phyloP scores from a whole-genome alignment of 495 filamentous ascomycete genomes.

The Clavariopsis aquatica region DNA sequence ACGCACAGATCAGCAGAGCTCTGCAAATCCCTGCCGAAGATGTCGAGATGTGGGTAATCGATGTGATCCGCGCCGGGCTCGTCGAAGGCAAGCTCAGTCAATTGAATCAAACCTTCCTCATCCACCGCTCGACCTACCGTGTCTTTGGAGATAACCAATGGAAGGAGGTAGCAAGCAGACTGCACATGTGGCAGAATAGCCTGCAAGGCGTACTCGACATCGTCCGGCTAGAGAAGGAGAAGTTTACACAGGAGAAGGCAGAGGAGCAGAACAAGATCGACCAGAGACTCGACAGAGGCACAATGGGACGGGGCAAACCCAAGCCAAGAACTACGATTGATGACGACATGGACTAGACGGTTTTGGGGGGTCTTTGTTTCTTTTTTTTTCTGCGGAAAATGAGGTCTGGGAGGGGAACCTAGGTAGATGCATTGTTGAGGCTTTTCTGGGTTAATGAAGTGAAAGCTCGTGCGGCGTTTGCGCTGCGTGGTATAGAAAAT shows the following conservation, averaged over 20 bases:
- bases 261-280: slow-evolving; percentile 61
- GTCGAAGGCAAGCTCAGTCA: slow-evolving; percentile 94
- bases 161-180: slow-evolving; percentile 82
- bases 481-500: not conserved
- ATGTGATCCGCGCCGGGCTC: slow-evolving; percentile 90
- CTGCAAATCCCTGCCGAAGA: slow-evolving; percentile 79
- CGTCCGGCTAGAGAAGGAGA: slow-evolving; percentile 74
- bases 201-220: slow-evolving; percentile 72
- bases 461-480: slow-evolving; percentile 2
- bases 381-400: slow-evolving; percentile 5
- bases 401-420: slow-evolving; percentile 4
- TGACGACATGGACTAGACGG: slow-evolving; percentile 33
- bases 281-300: slow-evolving; percentile 53
- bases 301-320: slow-evolving; percentile 39
- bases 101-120: slow-evolving; percentile 84
- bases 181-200: slow-evolving; percentile 86
- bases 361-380: not conserved
- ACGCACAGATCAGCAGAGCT: slow-evolving; percentile 75
- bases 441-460: slow-evolving; percentile 2
- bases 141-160: slow-evolving; percentile 98
- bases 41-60: slow-evolving; percentile 97
- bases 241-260: slow-evolving; percentile 59
- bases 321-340: slow-evolving; percentile 30
- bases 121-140: slow-evolving; percentile 90
- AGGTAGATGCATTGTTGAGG: not conserved